Conservation (phyloP, 106 monocot species). For the Dactylorhiza incarnata region DNA sequence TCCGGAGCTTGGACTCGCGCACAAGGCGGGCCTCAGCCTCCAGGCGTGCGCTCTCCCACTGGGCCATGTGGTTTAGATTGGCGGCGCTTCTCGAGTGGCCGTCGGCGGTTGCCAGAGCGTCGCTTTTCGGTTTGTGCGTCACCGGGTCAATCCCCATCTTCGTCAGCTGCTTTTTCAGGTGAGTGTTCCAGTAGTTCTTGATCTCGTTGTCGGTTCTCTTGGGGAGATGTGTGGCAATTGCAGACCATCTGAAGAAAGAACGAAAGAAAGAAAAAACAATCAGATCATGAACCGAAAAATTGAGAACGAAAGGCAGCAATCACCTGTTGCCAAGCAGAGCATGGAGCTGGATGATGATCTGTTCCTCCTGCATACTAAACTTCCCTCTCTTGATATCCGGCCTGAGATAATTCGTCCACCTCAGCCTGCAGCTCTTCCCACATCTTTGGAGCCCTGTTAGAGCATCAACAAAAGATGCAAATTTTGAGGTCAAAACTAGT, state of each 20-base stretch:
- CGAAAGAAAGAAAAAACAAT: too few species aligned
- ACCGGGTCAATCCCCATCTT: conserved; percentile 84
- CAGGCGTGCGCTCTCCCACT: conserved; percentile 82
- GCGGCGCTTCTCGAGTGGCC: conserved; percentile 17
- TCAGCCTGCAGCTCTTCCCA: conserved; percentile 47
- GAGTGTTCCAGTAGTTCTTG: conserved; percentile 91
- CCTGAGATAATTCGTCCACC: conserved; percentile 45
- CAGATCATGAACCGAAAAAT: too few species aligned
- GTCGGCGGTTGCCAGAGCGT: conserved; percentile 10
- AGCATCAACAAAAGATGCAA: not conserved
- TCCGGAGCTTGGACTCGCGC: conserved; percentile 35
- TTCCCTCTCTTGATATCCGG: conserved; percentile 50
- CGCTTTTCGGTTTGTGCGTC: conserved; percentile 57
- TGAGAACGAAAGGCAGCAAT: too few species aligned
- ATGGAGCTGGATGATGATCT: conserved; percentile 50
- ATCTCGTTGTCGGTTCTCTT: conserved; percentile 85
- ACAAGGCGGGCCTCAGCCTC: conserved; percentile 73
- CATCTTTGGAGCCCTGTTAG: conserved; percentile 15
- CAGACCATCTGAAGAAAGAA: conserved; percentile 51
- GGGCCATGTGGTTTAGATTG: conserved; percentile 76
- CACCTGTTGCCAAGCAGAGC: conserved; percentile 48
- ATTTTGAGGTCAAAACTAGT: not conserved
- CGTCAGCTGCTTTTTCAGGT: conserved; percentile 63
- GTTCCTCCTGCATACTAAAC: conserved; percentile 44
- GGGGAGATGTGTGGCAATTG: conserved; percentile 70